phyloP scores from a whole-genome alignment of 148 eudicot species.

The Hydrangea macrophylla region DNA sequence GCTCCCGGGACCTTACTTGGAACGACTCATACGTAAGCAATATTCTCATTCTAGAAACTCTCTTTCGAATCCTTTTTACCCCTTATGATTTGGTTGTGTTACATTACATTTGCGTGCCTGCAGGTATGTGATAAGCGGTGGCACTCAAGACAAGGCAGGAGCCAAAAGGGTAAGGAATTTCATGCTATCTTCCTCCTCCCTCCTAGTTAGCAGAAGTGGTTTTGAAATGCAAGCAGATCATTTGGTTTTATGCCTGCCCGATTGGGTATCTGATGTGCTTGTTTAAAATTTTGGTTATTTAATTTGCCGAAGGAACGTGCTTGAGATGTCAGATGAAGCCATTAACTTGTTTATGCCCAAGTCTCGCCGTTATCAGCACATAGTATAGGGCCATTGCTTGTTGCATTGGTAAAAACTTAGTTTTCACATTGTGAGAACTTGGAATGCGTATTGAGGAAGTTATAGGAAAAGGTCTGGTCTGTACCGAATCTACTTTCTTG shows the following conservation, averaged over 20 bases:
- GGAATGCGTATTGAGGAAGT: too few relatives aligned
- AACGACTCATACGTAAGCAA: slow-evolving; percentile 76
- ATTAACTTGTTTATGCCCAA: too few relatives aligned
- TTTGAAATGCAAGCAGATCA: not conserved
- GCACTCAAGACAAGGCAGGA: slow-evolving; percentile 81
- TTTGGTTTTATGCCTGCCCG: not conserved
- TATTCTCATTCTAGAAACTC: not conserved
- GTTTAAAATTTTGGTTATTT: too few relatives aligned
- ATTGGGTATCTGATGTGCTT: not conserved
- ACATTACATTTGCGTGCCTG: not conserved
- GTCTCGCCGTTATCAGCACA: too few relatives aligned
- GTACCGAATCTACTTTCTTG: too few relatives aligned
- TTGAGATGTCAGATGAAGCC: too few relatives aligned
- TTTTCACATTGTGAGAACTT: too few relatives aligned
- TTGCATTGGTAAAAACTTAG: too few relatives aligned
- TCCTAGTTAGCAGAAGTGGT: not conserved
- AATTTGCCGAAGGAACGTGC: not conserved
- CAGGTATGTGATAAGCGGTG: slow-evolving; percentile 77
- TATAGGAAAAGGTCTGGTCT: too few relatives aligned
- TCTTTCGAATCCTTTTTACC: not conserved
- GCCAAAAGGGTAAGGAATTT: slow-evolving; percentile 78
- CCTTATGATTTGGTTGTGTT: not conserved
- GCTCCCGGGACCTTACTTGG: slow-evolving; percentile 87
- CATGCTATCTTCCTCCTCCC: not conserved
- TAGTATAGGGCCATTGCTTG: too few relatives aligned